Base-by-base conservation (phyloP, 1,284 basidiomycete genomes). In the Cutaneotrichosporon spelunceum region DNA sequence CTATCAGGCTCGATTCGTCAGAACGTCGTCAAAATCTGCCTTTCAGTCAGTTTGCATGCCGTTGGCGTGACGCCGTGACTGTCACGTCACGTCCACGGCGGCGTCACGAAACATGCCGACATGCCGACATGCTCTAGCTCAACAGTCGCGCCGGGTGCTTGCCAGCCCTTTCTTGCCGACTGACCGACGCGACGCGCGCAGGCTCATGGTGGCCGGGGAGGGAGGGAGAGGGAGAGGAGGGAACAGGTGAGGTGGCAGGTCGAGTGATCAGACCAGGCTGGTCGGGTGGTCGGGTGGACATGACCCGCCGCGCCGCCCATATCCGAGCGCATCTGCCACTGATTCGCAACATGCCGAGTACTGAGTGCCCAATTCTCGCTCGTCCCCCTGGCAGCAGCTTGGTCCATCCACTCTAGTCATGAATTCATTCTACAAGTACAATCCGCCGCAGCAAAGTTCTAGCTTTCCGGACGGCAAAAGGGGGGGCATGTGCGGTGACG, bases 361-460 rank as follows among this genome's bases (percentile, higher is more conserved):
- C n/a, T n/a, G n/a, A n/a, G n/a, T n/a, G n/a, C n/a, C n/a, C n/a
- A n/a, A n/a, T n/a, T n/a, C n/a, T n/a, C n/a, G n/a, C n/a, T n/a
- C n/a, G n/a, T n/a, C n/a, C n/a, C n/a, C 10, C 44, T 23, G 10
- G 44, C 44, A n/a, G 8, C 45, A 21, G 6, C 45, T 8, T 11
- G 30, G 30, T 33, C 30, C 30, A 33, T 33, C 49, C 27, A 4
- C 11, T 26, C 29, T 36, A 53, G 52, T 36, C 52, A 39, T 53
- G 14, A 39, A n/a, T 53, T 36, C 53, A 55, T 55, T 39, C 30
- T 55, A 55, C 24, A 44, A 55, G 53, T 55, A 55, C 53, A 55
- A 14, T 55, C 39, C 53, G 53, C 44, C 53, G 5, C 26, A 45
- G 53, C 53, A 55, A 55, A 55, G 53, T 55, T 55, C 53, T 27